Conservation (phyloP, 768 basidiomycete species). For the Dentipellis sp. region DNA sequence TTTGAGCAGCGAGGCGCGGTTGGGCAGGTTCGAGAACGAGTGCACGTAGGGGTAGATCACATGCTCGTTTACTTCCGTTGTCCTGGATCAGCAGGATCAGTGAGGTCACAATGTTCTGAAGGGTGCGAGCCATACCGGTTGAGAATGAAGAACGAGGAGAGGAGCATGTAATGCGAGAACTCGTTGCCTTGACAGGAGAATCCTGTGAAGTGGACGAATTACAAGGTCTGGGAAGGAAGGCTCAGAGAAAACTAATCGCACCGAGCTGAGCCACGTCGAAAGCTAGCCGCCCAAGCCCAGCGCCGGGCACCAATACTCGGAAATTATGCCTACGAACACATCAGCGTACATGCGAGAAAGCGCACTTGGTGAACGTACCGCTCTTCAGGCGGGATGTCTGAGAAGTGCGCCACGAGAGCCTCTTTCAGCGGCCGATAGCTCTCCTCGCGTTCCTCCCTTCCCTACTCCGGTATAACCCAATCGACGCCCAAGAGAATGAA, state of each 20-base stretch:
- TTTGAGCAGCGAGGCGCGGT: slow-evolving; percentile 51
- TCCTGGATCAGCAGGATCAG: slow-evolving; percentile 29
- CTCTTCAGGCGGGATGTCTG: slow-evolving; percentile 41
- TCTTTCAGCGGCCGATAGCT: slow-evolving; percentile 80
- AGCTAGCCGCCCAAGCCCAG: slow-evolving; percentile 81
- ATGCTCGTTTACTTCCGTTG: slow-evolving; percentile 56
- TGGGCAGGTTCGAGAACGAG: slow-evolving; percentile 77
- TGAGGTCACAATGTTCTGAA: neutral
- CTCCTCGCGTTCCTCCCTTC: slow-evolving; percentile 61
- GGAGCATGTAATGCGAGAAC: slow-evolving; percentile 92
- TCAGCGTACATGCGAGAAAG: neutral
- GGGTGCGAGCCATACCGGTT: slow-evolving; percentile 52
- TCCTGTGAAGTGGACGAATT: slow-evolving; percentile 33
- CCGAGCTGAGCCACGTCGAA: slow-evolving; percentile 82
- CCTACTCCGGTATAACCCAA: slow-evolving; percentile 33
- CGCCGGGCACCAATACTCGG: slow-evolving; percentile 82
- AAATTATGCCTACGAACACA: slow-evolving; percentile 36
- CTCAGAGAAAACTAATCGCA: slow-evolving; percentile 21
- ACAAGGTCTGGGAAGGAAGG: neutral
- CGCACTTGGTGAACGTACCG: slow-evolving; percentile 27
- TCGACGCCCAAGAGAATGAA: neutral
- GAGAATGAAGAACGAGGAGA: slow-evolving; percentile 80
- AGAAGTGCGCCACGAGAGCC: slow-evolving; percentile 58
- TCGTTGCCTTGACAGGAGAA: slow-evolving; percentile 92
- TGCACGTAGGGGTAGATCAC: slow-evolving; percentile 87